Evolutionary conservation across 2,329 filamentous ascomycete genomes (phyloP).

Genomic region (Cadophora luteo-olivacea): DNA sequence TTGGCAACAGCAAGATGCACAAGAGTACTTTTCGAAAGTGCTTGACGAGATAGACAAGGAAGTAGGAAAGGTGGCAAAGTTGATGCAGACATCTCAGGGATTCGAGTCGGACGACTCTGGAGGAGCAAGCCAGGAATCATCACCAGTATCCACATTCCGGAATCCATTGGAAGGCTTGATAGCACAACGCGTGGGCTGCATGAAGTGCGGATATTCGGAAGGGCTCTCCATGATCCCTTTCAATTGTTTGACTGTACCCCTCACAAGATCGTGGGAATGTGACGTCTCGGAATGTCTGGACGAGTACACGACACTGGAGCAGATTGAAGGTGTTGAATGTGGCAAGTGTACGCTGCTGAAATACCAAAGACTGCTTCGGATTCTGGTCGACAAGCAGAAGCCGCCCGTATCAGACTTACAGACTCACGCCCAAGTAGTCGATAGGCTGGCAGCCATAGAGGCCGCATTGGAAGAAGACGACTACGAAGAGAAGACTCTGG

Average conservation of each 20-base stretch:
- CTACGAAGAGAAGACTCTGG: slow-evolving; percentile 73
- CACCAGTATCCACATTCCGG: slow-evolving; percentile 47
- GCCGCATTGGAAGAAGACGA: slow-evolving; percentile 79
- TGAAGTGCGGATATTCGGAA: slow-evolving; percentile 83
- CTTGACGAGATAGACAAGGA: slow-evolving; percentile 86
- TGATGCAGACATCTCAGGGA: slow-evolving; percentile 31
- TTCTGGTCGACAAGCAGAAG: slow-evolving; percentile 52
- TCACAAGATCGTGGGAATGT: slow-evolving; percentile 70
- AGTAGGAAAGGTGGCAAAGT: slow-evolving; percentile 57
- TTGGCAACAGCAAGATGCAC: slow-evolving; percentile 95
- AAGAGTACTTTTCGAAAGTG: slow-evolving; percentile 94
- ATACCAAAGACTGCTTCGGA: slow-evolving; percentile 54
- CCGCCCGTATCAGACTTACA: slow-evolving; percentile 36
- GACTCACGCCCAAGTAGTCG: slow-evolving; percentile 46
- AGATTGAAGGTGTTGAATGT: slow-evolving; percentile 89
- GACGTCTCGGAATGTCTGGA: slow-evolving; percentile 81
- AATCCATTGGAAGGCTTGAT: slow-evolving; percentile 89
- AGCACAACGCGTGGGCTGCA: slow-evolving; percentile 88
- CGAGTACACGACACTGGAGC: slow-evolving; percentile 83
- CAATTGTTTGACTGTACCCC: slow-evolving; percentile 87
- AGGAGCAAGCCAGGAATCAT: slow-evolving; percentile 3
- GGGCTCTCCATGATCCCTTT: slow-evolving; percentile 91
- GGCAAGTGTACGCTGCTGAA: slow-evolving; percentile 84
- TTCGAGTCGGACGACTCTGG: slow-evolving; percentile 36
- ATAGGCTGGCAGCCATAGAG: slow-evolving; percentile 70